phyloP scores from a whole-genome alignment of 2,329 filamentous ascomycete species.

The Waltergamsia citrina region DNA sequence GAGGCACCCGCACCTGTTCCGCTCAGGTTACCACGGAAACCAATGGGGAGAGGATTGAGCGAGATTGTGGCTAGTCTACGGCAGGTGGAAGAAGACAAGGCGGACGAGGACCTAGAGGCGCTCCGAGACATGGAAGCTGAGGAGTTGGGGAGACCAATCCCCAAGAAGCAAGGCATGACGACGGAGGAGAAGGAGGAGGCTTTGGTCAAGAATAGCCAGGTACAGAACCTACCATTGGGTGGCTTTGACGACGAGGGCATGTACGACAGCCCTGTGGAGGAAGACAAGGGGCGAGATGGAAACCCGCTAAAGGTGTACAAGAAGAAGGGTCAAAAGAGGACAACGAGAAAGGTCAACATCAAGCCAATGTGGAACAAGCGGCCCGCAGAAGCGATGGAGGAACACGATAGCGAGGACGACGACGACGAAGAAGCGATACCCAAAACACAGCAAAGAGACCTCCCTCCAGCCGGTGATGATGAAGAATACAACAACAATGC shows the following conservation, averaged over 20 bases:
- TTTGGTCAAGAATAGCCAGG: constrained; percentile 33
- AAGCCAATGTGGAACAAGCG: constrained; percentile 41
- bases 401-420: constrained; percentile 19
- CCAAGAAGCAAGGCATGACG: neutral
- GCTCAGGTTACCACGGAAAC: constrained; percentile 45
- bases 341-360: constrained; percentile 61
- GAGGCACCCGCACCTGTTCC: constrained; percentile 38
- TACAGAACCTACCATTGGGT: constrained; percentile 36
- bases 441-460: constrained; percentile 21
- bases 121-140: constrained; percentile 60
- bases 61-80: constrained; percentile 63
- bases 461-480: constrained; percentile 4
- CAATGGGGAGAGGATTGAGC: constrained; percentile 61
- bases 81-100: constrained; percentile 56
- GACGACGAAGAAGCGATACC: constrained; percentile 22
- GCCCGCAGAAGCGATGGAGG: constrained; percentile 18
- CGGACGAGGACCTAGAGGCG: constrained; percentile 67
- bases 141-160: constrained; percentile 10
- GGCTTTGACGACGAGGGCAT: constrained; percentile 55
- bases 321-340: constrained; percentile 78
- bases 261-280: constrained; percentile 46
- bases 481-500: constrained; percentile 5
- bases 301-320: constrained; percentile 58
- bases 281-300: constrained; percentile 43
- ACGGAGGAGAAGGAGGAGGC: constrained; percentile 15